Percentiles rank a stretch among this genome's conserved stretches.
These are phyloP conservation scores for Zopfochytrium polystomum DNA, from an alignment of 371 early-diverging fungal species.

Conservation along the genomic window DNA sequence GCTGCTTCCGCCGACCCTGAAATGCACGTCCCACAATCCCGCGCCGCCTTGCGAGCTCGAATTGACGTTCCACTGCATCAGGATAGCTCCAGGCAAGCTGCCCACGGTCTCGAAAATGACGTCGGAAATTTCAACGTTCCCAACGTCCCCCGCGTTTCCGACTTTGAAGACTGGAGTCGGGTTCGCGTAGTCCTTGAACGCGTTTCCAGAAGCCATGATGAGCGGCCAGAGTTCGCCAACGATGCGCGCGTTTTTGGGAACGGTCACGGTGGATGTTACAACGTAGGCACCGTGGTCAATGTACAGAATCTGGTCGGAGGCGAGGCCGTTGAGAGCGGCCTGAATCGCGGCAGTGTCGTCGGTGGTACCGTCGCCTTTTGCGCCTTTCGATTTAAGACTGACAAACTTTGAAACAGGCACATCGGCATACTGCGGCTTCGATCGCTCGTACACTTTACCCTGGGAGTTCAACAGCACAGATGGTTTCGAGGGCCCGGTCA, in stretches of 20 bases:
- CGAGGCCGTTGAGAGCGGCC: constrained; percentile 11
- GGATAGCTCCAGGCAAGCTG: no score
- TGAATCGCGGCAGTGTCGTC: constrained; percentile 35
- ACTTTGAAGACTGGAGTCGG: constrained; percentile 30
- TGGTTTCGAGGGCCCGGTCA: constrained; percentile 11
- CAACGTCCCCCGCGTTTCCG: constrained; percentile 31
- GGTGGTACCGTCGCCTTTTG: constrained; percentile 32
- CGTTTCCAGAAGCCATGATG: constrained; percentile 22
- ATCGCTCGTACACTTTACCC: constrained; percentile 6
- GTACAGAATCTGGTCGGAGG: constrained; percentile 25
- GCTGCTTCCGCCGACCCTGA: no score
- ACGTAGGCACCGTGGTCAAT: constrained; percentile 31
- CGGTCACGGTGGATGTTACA: constrained; percentile 26
- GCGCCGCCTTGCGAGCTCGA: not conserved
- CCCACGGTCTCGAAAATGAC: no score
- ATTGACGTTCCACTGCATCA: not conserved
- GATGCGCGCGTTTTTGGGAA: constrained; percentile 30
- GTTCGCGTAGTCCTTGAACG: constrained; percentile 18
- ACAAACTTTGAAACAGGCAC: constrained; percentile 12
- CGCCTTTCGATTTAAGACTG: constrained; percentile 22
- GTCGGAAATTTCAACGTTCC: constrained; percentile 30
- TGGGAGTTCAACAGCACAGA: constrained; percentile 17
- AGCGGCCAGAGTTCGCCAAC: constrained; percentile 33
- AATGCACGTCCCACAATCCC: no score
- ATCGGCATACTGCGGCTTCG: constrained; percentile 25